Evolutionary conservation across 257 asterid genomes (phyloP), one percentile per base, ranked within the genome.

Genomic region (Ehretia macrophylla): DNA sequence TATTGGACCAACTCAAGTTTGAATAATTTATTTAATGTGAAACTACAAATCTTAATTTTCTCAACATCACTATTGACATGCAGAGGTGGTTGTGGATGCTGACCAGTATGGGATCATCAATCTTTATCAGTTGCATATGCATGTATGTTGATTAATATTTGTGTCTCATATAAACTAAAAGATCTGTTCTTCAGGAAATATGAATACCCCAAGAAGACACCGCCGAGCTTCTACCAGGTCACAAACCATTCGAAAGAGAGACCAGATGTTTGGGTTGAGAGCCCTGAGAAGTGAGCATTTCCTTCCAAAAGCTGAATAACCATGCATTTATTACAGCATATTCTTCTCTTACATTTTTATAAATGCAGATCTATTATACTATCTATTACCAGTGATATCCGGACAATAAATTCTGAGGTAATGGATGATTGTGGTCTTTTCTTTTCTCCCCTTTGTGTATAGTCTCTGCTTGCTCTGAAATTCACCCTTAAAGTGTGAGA

Each of bases 261-360:
- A 66, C 99, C 99, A 39, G 99, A 92, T 70, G 99, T 92, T 69
- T 92, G 99, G 99, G 72, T 92, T 71, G 99, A 92, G 62, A 88
- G 94, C 77, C 99, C 99, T 55, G 97, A 92, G 70, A 88, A 83
- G 97, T 92, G 64, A 71, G 87, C 73, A 64, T 49, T 58, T 56
- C 68, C 65, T 55, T 17, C 42, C 60, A 46, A 58, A 51, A 32
- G 6, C 54, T 40, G 55, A 42, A 37, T 35, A 19, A 22, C 17
- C n/a, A 50, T 32, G 22, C 44, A 32, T 27, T 40, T 32, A 0
- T 32, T 9, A 40, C 4, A 10, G n/a, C 51, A n/a, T 11, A 37
- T 32, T 69, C 51, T 62, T 70, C 52, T 57, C 77, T 78, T 62
- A 76, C 63, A 53, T 55, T 63, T 39, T 52, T 59, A 19, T 49